These are phyloP conservation scores for Panellus pusillus DNA, from an alignment of 768 basidiomycete species.

Conservation along the genomic window DNA sequence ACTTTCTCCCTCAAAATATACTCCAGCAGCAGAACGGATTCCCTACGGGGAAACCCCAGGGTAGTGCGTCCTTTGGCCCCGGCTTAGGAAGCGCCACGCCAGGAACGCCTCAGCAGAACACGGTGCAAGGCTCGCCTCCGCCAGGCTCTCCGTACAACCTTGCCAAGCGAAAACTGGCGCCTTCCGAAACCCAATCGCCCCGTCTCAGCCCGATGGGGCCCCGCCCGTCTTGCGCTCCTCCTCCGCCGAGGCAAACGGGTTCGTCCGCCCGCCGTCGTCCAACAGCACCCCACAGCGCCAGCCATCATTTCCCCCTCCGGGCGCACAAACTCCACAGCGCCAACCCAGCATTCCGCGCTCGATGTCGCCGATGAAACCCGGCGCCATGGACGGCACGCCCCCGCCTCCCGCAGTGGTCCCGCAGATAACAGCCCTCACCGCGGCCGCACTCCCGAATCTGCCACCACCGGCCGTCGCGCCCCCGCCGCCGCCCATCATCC, in stretches of 20 bases:
- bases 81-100: neutral
- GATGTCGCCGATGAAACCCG: neutral
- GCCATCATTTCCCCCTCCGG: neutral
- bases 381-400: neutral
- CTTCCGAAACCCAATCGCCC: neutral
- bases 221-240: neutral
- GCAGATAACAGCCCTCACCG: slow-evolving; percentile 10
- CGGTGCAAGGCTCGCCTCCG: neutral
- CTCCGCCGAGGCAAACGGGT: neutral
- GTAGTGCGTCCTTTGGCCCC: neutral
- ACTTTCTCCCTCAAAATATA: neutral
- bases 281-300: neutral
- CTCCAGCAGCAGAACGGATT: neutral
- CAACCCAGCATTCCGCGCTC: neutral
- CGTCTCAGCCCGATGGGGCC: neutral
- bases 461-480: slow-evolving; percentile 17
- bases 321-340: neutral
- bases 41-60: neutral
- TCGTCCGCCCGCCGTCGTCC: slow-evolving; percentile 6
- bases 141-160: neutral
- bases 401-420: neutral
- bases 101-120: neutral
- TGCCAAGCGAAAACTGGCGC: neutral
- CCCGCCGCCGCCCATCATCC: slow-evolving; percentile 20
- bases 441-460: slow-evolving; percentile 6